phyloP scores from a whole-genome alignment of 2,329 filamentous ascomycete genomes.

The Botrytis sinoallii region DNA sequence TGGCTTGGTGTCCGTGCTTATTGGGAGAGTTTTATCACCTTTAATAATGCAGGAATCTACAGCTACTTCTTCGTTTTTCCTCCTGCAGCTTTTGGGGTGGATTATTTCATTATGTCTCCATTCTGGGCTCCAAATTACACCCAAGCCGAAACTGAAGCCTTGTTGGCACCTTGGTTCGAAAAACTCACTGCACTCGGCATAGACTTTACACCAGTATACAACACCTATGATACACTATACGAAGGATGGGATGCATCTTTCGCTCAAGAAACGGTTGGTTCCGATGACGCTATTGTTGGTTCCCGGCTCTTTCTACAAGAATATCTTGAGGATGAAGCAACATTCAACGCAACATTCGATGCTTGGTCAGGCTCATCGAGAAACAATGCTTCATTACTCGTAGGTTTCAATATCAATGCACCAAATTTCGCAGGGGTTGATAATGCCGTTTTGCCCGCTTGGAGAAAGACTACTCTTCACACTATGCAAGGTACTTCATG shows the following conservation, averaged over 20 bases:
- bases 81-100: conserved; percentile 20
- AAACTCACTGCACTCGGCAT: conserved; percentile 37
- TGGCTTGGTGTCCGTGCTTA: conserved; percentile 52
- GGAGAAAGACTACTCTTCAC: conserved; percentile 23
- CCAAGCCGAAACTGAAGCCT: conserved; percentile 28
- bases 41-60: conserved; percentile 38
- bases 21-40: conserved; percentile 44
- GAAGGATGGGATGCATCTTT: conserved; percentile 41
- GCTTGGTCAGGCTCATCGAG: conserved; percentile 29
- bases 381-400: neutral
- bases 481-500: conserved; percentile 22
- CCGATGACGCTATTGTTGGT: conserved; percentile 36
- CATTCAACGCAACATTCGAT: conserved; percentile 33
- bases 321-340: conserved; percentile 37
- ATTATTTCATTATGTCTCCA: conserved; percentile 21
- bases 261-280: conserved; percentile 39
- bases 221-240: conserved; percentile 22
- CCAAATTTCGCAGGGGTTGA: neutral
- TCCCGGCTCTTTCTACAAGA: conserved; percentile 43
- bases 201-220: conserved; percentile 35
- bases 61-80: conserved; percentile 35
- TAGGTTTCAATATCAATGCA: conserved; percentile 13
- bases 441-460: conserved; percentile 40
- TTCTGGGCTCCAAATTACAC: conserved; percentile 36
- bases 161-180: conserved; percentile 41